Evolutionary conservation across 2,329 filamentous ascomycete species (phyloP).

Genomic region (Leptoxyphium fumago): DNA sequence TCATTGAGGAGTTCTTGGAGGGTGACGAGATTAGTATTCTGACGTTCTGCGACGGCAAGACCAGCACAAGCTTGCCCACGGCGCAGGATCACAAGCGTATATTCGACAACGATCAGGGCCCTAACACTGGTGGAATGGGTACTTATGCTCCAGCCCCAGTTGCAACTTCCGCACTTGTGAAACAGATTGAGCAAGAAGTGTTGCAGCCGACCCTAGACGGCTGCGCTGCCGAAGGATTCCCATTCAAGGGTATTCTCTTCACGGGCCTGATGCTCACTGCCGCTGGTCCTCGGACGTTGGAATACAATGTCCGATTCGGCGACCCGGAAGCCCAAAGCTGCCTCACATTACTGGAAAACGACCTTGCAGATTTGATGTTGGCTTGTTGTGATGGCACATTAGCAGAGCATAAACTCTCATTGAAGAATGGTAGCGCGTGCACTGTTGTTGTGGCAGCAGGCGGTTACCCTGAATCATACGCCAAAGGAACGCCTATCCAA

Average conservation of each 20-base stretch:
- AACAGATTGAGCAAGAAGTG: conserved; percentile 63
- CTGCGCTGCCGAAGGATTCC: conserved; percentile 61
- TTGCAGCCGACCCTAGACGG: conserved; percentile 82
- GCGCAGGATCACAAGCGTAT: conserved; percentile 96
- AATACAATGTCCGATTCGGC: conserved; percentile 89
- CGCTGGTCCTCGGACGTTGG: conserved; percentile 64
- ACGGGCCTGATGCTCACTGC: conserved; percentile 90
- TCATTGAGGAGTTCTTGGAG: conserved; percentile 85
- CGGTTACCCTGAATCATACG: conserved; percentile 77
- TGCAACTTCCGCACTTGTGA: conserved; percentile 47
- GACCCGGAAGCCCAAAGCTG: conserved; percentile 86
- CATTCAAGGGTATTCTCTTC: conserved; percentile 63
- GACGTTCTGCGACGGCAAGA: conserved; percentile 79
- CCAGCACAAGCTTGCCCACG: conserved; percentile 68
- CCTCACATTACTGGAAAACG: conserved; percentile 66
- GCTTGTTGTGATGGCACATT: conserved; percentile 68
- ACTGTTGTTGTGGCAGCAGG: conserved; percentile 90
- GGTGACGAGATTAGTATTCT: conserved; percentile 88
- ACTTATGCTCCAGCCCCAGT: conserved; percentile 66
- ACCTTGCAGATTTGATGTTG: conserved; percentile 78
- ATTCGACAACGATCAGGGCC: conserved; percentile 75
- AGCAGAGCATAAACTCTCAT: conserved; percentile 28
- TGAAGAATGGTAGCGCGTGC: conserved; percentile 49
- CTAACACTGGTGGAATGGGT: conserved; percentile 96
- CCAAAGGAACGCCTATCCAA: conserved; percentile 56